Conservation (phyloP, 345 rosid genomes). For the Ceriops decandra region DNA sequence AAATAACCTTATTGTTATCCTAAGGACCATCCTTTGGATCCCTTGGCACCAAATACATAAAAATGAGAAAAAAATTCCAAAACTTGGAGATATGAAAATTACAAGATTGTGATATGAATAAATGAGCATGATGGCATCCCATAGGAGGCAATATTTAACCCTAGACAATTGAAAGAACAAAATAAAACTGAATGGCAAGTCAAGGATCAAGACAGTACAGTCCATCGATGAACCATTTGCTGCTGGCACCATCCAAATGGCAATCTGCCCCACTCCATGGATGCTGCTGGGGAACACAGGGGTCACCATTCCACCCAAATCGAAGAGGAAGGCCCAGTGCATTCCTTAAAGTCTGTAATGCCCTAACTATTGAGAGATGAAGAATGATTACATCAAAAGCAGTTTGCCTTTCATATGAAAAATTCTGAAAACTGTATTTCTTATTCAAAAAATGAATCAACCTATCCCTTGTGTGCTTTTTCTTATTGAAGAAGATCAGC, state of each 20-base stretch:
- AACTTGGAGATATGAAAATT: neutral
- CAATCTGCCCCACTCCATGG: slow-evolving; percentile 98
- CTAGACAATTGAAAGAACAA: neutral
- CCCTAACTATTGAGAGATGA: slow-evolving; percentile 50
- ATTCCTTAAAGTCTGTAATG: slow-evolving; percentile 63
- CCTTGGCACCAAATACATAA: no score
- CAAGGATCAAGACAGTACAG: slow-evolving; percentile 57
- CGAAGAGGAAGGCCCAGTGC: slow-evolving; percentile 81
- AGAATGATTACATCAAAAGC: slow-evolving; percentile 23
- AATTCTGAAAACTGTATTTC: slow-evolving; percentile 8
- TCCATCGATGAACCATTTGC: slow-evolving; percentile 93
- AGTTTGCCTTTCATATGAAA: neutral
- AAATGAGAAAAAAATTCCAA: no score
- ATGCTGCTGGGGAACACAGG: slow-evolving; percentile 99
- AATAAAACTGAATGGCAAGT: slow-evolving; percentile 12
- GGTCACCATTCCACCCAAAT: slow-evolving; percentile 99
- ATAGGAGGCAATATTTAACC: neutral
- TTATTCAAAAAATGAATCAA: neutral
- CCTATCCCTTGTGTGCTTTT: neutral
- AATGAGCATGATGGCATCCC: neutral
- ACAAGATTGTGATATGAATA: neutral
- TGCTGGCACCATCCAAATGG: slow-evolving; percentile 54
- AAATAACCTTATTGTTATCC: no score
- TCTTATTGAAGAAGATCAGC: neutral
- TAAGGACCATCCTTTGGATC: no score